Evolutionary conservation across 2,329 filamentous ascomycete species (phyloP), one percentile per base, ranked within the genome.

Genomic region (Diplodia seriata): DNA sequence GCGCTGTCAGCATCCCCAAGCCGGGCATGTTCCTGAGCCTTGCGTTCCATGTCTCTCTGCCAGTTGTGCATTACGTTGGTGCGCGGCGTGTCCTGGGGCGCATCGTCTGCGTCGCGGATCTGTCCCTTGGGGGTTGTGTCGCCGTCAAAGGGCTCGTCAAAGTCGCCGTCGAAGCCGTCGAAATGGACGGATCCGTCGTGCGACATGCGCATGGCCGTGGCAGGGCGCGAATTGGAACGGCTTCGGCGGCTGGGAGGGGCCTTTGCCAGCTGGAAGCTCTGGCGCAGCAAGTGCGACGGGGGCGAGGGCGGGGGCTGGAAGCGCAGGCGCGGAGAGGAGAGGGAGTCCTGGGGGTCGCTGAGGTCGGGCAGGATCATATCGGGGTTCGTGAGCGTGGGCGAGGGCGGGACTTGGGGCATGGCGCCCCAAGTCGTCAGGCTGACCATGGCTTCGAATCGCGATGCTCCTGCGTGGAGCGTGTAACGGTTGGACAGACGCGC

Each of bases 371-470:
- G 83, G 74, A 97, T 97, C 92, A 97, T 94, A 78, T 97, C 94
- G 64, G 93, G 93, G 78, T 97, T 96, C 67, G 93, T 96, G 74
- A 97, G 83, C 2, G 94, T 97, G 56, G 94, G 94, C 69, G 92
- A 96, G 14, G 88, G 88, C 71, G 91, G 66, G 11, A 53, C 29
- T 50, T 63, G 56, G 29, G 66, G 49, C 66, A 68, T 68, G 14
- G 56, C 50, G 43, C 51, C 66, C 66, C 66, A 68, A 47, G 66
- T 68, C 38, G 51, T 53, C 29, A 68, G 40, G 50, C 57, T 68
- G 57, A 54, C 50, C 56, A 66, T 66, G 64, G 53, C 43, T 23
- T 49, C 43, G 47, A 33, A 33, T 38, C n/a, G 33, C 47, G 62
- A 47, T 8, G 61, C 54, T 33, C 31, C 31, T 33, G 23, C 29